phyloP scores from a whole-genome alignment of 805 yeast genomes.

The Starmerella etchellsii region DNA sequence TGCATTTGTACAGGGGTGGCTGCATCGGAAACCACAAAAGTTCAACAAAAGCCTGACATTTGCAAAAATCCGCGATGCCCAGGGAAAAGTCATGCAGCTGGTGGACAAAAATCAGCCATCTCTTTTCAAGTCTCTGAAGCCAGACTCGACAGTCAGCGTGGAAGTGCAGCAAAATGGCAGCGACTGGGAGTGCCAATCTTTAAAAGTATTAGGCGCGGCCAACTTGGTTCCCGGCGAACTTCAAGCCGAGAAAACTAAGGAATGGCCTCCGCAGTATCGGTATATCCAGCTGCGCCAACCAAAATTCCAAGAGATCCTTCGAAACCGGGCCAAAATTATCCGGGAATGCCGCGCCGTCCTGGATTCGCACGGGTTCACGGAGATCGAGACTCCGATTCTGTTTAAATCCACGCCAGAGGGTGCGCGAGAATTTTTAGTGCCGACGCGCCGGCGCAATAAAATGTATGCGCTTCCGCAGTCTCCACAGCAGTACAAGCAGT shows the following conservation, averaged over 20 bases:
- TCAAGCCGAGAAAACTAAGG: slow-evolving; percentile 33
- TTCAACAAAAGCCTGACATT: slow-evolving; percentile 54
- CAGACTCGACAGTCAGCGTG: slow-evolving; percentile 65
- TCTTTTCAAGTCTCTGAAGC: slow-evolving; percentile 37
- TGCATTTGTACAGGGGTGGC: slow-evolving; percentile 66
- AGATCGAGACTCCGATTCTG: slow-evolving; percentile 82
- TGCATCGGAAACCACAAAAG: slow-evolving; percentile 59
- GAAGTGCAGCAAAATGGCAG: slow-evolving; percentile 30
- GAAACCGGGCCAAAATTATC: slow-evolving; percentile 28
- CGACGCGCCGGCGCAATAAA: slow-evolving; percentile 50
- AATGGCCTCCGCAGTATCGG: slow-evolving; percentile 67
- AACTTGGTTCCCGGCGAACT: slow-evolving; percentile 56
- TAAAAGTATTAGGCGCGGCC: slow-evolving; percentile 50
- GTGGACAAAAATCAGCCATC: slow-evolving; percentile 31
- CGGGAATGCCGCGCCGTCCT: slow-evolving; percentile 30
- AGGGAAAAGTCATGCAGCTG: slow-evolving; percentile 57
- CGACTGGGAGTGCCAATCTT: slow-evolving; percentile 45
- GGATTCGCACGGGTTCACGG: slow-evolving; percentile 43
- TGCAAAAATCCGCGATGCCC: slow-evolving; percentile 59
- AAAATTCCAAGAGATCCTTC: slow-evolving; percentile 21
- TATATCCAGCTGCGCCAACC: slow-evolving; percentile 61
- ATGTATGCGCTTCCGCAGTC: slow-evolving; percentile 94
- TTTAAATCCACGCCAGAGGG: slow-evolving; percentile 98
- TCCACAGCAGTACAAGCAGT: slow-evolving; percentile 94
- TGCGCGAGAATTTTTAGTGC: slow-evolving; percentile 89